phyloP scores from a whole-genome alignment of 2,329 filamentous ascomycete genomes.

The Lasiodiplodia hormozganensis region DNA sequence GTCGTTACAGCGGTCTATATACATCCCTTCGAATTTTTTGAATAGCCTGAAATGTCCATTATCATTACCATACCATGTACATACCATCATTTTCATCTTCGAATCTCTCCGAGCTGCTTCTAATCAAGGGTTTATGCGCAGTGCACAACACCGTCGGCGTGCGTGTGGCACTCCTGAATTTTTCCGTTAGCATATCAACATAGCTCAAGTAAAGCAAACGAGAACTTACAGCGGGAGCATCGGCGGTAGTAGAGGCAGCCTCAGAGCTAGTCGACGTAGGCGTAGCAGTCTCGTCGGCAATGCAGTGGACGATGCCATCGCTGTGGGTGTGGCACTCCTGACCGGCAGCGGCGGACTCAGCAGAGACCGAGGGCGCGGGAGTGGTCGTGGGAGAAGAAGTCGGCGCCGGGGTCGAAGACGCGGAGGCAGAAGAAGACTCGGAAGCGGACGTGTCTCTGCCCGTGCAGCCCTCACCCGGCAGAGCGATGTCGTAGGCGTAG shows the following conservation, averaged over 20 bases:
- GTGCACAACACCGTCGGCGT: constrained; percentile 17
- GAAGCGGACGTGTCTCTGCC: constrained; percentile 46
- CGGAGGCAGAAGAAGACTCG: constrained; percentile 32
- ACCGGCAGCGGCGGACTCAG: not conserved
- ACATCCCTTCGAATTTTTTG: not conserved
- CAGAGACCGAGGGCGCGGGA: not conserved
- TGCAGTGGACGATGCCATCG: constrained; percentile 27
- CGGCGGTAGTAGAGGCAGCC: constrained; percentile 3
- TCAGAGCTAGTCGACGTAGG: constrained; percentile 4
- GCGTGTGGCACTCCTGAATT: constrained; percentile 21
- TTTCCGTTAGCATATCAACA: not conserved
- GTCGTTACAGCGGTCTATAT: not conserved
- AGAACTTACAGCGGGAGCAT: not conserved
- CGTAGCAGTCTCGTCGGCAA: not conserved
- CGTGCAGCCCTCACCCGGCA: constrained; percentile 68
- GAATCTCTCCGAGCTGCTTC: not conserved
- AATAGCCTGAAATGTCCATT: not conserved
- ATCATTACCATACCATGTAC: not conserved
- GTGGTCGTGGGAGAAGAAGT: constrained; percentile 13
- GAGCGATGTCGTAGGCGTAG: constrained; percentile 70
- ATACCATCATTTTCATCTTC: not conserved
- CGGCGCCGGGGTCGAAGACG: not conserved
- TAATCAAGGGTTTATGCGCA: not conserved
- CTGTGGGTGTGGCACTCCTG: constrained; percentile 24
- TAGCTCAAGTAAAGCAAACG: not conserved